Evolutionary conservation across 495 filamentous ascomycete species (phyloP).

Genomic region (Penicillium cataractarum): DNA sequence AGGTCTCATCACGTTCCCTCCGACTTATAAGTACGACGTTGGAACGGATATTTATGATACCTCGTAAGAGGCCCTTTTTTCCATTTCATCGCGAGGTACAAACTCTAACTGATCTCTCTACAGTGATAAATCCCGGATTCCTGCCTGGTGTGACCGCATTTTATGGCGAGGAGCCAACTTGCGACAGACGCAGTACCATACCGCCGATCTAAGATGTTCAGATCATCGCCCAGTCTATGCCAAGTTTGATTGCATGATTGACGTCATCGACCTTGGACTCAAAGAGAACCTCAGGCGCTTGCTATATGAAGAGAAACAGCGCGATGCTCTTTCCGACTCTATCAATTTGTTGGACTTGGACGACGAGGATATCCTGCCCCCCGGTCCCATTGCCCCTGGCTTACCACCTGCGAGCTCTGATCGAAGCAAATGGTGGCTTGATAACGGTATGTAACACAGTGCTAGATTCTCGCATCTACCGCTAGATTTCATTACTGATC

Average conservation of each 20-base stretch:
- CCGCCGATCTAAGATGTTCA: constrained; percentile 79
- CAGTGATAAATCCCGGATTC: constrained; percentile 91
- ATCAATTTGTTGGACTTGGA: constrained; percentile 61
- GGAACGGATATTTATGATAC: constrained; percentile 88
- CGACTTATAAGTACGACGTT: constrained; percentile 95
- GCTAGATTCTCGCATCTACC: neutral
- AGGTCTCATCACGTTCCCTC: constrained; percentile 78
- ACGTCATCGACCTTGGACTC: constrained; percentile 70
- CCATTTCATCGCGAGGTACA: neutral
- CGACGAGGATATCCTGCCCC: constrained; percentile 74
- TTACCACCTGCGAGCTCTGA: constrained; percentile 91
- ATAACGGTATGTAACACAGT: constrained; percentile 59
- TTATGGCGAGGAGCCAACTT: constrained; percentile 83
- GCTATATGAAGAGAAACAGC: constrained; percentile 70
- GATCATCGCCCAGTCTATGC: constrained; percentile 95
- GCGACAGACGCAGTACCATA: constrained; percentile 78
- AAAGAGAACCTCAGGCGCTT: constrained; percentile 70
- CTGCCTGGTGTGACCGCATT: constrained; percentile 96
- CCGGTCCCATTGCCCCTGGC: constrained; percentile 75
- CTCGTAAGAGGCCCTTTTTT: constrained; percentile 60
- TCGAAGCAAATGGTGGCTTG: constrained; percentile 90
- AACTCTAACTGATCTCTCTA: neutral
- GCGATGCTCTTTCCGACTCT: constrained; percentile 43
- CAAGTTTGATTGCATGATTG: constrained; percentile 80
- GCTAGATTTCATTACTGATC: constrained; percentile 15